These are phyloP conservation scores for Boletus eberwhitei DNA, from an alignment of 768 basidiomycete genomes.

Conservation along the genomic window DNA sequence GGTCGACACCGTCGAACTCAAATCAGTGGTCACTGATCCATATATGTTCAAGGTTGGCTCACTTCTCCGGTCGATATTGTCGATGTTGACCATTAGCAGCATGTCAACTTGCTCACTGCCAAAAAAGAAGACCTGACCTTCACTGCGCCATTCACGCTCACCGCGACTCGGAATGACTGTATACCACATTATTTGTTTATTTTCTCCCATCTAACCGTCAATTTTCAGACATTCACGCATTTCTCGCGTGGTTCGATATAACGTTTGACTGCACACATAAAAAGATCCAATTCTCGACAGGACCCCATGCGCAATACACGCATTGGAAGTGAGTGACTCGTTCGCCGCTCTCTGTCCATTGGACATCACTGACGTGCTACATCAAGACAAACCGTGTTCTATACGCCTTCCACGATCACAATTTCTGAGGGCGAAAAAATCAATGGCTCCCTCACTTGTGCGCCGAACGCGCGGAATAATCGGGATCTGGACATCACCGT, in stretches of 20 bases:
- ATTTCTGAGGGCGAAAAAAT: slow-evolving; percentile 71
- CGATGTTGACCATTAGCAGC: slow-evolving; percentile 40
- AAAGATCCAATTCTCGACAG: slow-evolving; percentile 93
- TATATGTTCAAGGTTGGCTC: slow-evolving; percentile 74
- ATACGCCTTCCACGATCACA: slow-evolving; percentile 78
- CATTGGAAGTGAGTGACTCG: slow-evolving; percentile 84
- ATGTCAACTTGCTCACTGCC: slow-evolving; percentile 86
- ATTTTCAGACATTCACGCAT: slow-evolving; percentile 83
- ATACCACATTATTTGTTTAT: slow-evolving; percentile 26
- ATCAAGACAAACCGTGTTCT: slow-evolving; percentile 92
- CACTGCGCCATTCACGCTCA: slow-evolving; percentile 72
- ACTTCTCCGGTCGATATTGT: neutral
- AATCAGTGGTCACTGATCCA: slow-evolving; percentile 91
- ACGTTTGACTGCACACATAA: slow-evolving; percentile 95
- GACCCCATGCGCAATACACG: slow-evolving; percentile 94
- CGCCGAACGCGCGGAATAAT: slow-evolving; percentile 90
- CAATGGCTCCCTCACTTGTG: slow-evolving; percentile 67
- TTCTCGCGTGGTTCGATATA: slow-evolving; percentile 99
- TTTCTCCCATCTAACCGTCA: neutral
- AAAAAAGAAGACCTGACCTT: slow-evolving; percentile 96
- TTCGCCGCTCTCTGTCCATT: neutral
- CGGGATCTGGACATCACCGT: slow-evolving; percentile 92
- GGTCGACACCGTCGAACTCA: slow-evolving; percentile 98
- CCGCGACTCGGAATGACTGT: slow-evolving; percentile 90
- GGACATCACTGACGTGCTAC: neutral